These are phyloP conservation scores for Amanita phalloides DNA, from an alignment of 768 basidiomycete genomes.

Conservation along the genomic window DNA sequence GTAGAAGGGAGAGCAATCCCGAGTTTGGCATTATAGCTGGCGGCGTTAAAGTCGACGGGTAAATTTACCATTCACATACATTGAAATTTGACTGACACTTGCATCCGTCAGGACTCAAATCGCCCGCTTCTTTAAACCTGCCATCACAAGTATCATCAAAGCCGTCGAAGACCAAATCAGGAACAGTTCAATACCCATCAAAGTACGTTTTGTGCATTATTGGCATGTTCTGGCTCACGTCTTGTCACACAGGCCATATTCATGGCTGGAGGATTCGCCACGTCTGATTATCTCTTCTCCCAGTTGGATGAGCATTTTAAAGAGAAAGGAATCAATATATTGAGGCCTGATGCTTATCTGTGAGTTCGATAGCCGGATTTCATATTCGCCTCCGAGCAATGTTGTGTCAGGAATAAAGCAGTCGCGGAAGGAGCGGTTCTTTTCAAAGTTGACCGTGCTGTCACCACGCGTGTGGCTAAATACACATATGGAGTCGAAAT, in stretches of 20 bases:
- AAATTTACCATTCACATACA: background rate
- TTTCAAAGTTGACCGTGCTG: slow-evolving; percentile 14
- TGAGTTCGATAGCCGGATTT: slow-evolving; percentile 17
- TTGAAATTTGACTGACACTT: background rate
- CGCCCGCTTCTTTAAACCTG: slow-evolving; percentile 5
- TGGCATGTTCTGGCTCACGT: background rate
- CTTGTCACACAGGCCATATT: slow-evolving; percentile 22
- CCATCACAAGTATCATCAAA: slow-evolving; percentile 1
- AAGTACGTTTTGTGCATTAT: background rate
- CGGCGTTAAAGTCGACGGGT: background rate
- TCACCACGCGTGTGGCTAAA: slow-evolving; percentile 8
- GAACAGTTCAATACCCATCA: background rate
- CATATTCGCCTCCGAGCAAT: background rate
- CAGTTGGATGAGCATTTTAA: slow-evolving; percentile 26
- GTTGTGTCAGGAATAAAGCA: slow-evolving; percentile 13
- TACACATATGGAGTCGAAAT: slow-evolving; percentile 10
- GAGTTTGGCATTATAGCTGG: background rate
- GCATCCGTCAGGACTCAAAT: background rate
- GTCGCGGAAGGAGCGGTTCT: slow-evolving; percentile 16
- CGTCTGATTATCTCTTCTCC: slow-evolving; percentile 38
- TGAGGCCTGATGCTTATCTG: slow-evolving; percentile 35
- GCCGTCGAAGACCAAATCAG: background rate
- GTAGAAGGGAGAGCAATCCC: background rate
- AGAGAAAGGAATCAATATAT: slow-evolving; percentile 21
- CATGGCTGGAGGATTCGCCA: slow-evolving; percentile 43